Conservation (phyloP, 768 basidiomycete species). For the Rhizopogon salebrosus region DNA sequence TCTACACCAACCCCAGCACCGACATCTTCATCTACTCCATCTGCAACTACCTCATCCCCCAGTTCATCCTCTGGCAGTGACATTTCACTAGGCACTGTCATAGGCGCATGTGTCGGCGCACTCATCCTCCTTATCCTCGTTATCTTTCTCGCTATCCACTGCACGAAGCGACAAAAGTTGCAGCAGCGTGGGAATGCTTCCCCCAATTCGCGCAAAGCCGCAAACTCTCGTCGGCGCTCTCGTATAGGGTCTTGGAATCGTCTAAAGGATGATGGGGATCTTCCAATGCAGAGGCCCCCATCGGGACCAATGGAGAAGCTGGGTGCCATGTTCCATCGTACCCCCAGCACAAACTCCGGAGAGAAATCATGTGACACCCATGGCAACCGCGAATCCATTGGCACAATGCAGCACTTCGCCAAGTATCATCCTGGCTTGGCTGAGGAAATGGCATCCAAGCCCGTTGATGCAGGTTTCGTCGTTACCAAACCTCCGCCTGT, state of each 20-base stretch:
- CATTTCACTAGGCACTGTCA: conserved; percentile 42
- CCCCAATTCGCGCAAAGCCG: conserved; percentile 30
- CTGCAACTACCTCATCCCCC: conserved; percentile 9
- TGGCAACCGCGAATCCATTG: conserved; percentile 22
- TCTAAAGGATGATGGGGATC: conserved; percentile 47
- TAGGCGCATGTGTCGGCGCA: conserved; percentile 60
- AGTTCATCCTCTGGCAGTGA: conserved; percentile 11
- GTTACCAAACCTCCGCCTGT: conserved; percentile 27
- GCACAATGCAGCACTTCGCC: conserved; percentile 40
- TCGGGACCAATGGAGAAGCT: conserved; percentile 53
- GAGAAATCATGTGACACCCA: conserved; percentile 39
- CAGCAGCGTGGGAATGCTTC: conserved; percentile 5
- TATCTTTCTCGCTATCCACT: conserved; percentile 48
- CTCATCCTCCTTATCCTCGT: conserved; percentile 45
- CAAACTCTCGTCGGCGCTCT: conserved; percentile 39
- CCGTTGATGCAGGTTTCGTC: conserved; percentile 14
- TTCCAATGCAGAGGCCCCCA: conserved; percentile 32
- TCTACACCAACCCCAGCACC: background rate
- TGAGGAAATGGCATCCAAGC: conserved; percentile 41
- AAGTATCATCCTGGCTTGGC: conserved; percentile 56
- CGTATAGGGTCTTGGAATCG: conserved; percentile 51
- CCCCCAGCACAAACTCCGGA: conserved; percentile 48
- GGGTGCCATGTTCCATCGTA: conserved; percentile 56
- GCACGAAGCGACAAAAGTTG: conserved; percentile 39
- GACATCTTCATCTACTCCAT: conserved; percentile 2